These are phyloP conservation scores for Chaetoceros tenuissimus DNA, from an alignment of 108 stramenopile genomes.

Conservation along the genomic window DNA sequence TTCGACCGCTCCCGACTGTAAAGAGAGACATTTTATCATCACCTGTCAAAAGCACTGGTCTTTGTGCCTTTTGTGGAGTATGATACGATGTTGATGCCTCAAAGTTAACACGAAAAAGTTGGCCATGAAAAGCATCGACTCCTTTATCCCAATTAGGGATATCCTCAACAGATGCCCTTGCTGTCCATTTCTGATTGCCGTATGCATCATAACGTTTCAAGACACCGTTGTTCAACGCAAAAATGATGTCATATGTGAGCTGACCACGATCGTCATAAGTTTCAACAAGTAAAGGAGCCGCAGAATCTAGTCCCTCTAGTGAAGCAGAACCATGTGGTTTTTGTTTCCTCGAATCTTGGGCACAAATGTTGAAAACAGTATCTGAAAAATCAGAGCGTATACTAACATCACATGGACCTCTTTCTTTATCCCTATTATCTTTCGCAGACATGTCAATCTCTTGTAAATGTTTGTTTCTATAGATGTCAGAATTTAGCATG, in stretches of 20 bases:
- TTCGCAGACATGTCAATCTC: no score
- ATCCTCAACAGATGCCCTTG: neutral
- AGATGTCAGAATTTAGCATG: constrained; percentile 65
- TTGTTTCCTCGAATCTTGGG: no score
- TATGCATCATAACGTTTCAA: neutral
- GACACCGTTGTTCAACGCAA: neutral
- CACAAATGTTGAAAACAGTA: no score
- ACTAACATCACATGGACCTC: neutral
- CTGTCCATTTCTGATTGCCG: neutral
- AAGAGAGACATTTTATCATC: neutral
- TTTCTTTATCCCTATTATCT: constrained; percentile 4
- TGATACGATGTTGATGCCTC: neutral
- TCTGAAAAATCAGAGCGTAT: no score
- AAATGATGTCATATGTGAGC: neutral
- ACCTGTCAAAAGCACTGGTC: neutral
- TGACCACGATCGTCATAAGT: neutral
- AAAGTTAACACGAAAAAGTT: neutral
- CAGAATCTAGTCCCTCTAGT: neutral
- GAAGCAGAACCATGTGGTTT: no score
- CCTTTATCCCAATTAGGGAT: neutral
- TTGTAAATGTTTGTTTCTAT: constrained; percentile 70
- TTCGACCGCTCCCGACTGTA: neutral
- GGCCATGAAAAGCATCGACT: neutral
- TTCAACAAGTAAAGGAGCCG: neutral
- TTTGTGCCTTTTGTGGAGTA: no score